These are phyloP conservation scores for Limonium bicolor DNA, from an alignment of 148 eudicot genomes.

Conservation along the genomic window DNA sequence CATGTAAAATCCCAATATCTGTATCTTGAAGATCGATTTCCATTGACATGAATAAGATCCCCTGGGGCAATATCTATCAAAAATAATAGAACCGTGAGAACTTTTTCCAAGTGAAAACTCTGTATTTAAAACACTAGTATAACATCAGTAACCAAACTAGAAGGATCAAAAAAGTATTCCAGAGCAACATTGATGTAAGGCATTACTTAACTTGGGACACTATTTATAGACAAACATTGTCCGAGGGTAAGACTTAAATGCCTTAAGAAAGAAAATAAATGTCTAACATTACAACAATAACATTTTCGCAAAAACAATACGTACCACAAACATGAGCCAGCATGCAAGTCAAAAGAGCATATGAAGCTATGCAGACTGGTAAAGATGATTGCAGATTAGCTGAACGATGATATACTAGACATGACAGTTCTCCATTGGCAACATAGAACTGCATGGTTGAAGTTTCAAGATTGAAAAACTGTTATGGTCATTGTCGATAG, in stretches of 20 bases:
- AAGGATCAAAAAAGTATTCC: too few relatives aligned
- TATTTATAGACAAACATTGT: too few relatives aligned
- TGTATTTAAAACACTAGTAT: background rate
- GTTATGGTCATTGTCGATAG: too few relatives aligned
- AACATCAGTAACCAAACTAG: too few relatives aligned
- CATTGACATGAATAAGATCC: constrained; percentile 72
- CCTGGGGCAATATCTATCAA: constrained; percentile 76
- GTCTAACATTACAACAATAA: too few relatives aligned
- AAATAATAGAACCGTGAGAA: too few relatives aligned
- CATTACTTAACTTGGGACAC: too few relatives aligned
- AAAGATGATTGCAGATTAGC: constrained; percentile 97
- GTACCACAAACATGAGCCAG: constrained; percentile 96
- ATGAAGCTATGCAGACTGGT: constrained; percentile 91
- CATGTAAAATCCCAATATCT: constrained; percentile 66
- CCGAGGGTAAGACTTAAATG: too few relatives aligned
- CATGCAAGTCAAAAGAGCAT: constrained; percentile 83
- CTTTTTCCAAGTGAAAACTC: background rate
- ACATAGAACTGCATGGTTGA: constrained; percentile 59
- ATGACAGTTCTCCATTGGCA: constrained; percentile 80
- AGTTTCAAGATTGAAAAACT: background rate
- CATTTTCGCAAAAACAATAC: constrained; percentile 7
- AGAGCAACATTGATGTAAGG: too few relatives aligned
- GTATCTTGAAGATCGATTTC: constrained; percentile 77
- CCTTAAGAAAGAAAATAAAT: background rate
- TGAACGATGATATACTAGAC: constrained; percentile 96